These are phyloP conservation scores for Toxoplasma gondii DNA, from an alignment of 169 alveolate species.

Conservation along the genomic window DNA sequence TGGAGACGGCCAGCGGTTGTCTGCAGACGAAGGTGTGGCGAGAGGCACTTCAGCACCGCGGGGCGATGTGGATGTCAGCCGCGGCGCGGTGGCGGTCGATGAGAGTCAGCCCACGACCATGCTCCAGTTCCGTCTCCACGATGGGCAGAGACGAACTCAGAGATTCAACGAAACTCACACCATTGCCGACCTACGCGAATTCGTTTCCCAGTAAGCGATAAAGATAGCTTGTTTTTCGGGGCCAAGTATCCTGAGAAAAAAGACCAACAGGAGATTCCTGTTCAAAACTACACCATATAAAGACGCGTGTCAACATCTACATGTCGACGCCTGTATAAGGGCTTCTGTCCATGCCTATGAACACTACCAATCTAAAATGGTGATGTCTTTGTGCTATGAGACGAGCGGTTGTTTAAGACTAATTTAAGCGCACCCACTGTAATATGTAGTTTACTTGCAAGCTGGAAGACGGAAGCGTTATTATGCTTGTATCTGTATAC, in stretches of 20 bases:
- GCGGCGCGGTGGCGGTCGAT: conserved; percentile 71
- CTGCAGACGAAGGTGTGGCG: conserved; percentile 5
- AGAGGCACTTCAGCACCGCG: background rate
- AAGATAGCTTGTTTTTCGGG: background rate
- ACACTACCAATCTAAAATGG: too few species aligned
- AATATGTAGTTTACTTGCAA: too few species aligned
- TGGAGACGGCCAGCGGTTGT: conserved; percentile 55
- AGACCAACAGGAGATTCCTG: too few species aligned
- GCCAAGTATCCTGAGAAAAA: background rate
- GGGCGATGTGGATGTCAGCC: conserved; percentile 38
- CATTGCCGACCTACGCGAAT: conserved; percentile 78
- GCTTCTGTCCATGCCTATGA: too few species aligned
- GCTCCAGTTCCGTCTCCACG: conserved; percentile 85
- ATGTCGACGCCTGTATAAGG: background rate
- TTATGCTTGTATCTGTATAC: too few species aligned
- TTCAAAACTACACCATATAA: too few species aligned
- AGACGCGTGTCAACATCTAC: background rate
- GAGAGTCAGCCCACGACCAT: conserved; percentile 80
- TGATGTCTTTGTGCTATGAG: too few species aligned
- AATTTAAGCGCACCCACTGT: too few species aligned
- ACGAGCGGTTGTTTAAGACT: too few species aligned
- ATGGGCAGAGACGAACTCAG: conserved; percentile 83
- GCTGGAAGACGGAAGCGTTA: too few species aligned
- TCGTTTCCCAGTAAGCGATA: conserved; percentile 12
- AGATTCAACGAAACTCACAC: conserved; percentile 76